Evolutionary conservation across 2,329 filamentous ascomycete genomes (phyloP).

Genomic region (Alternaria sp.): DNA sequence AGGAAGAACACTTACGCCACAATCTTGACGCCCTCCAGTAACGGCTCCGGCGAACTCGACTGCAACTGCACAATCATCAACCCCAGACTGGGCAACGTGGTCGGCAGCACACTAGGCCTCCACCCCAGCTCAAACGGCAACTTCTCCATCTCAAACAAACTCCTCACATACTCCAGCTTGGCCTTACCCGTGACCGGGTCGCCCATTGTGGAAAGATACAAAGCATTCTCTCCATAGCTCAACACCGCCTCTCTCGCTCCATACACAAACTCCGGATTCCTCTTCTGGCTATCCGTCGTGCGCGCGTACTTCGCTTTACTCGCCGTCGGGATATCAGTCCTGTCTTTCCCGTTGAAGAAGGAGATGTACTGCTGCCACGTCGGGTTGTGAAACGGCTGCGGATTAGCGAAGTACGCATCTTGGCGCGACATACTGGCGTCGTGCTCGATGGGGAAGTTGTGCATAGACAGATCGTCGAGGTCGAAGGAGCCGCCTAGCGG

Average conservation of each 20-base stretch:
- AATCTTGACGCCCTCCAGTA: conserved; percentile 11
- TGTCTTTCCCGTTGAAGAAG: conserved; percentile 16
- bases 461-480: conserved; percentile 18
- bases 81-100: conserved; percentile 20
- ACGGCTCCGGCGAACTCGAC: conserved; percentile 4
- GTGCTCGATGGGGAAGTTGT: conserved; percentile 31
- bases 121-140: conserved; percentile 21
- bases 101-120: conserved; percentile 18
- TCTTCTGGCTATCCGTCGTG: conserved; percentile 12
- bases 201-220: conserved; percentile 18
- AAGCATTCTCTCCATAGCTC: conserved; percentile 23
- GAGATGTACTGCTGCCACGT: conserved; percentile 21
- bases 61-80: conserved; percentile 10
- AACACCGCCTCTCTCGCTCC: conserved; percentile 14
- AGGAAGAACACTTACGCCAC: conserved; percentile 3
- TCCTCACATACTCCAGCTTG: conserved; percentile 17
- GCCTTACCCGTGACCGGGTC: conserved; percentile 11
- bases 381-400: conserved; percentile 4
- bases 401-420: conserved; percentile 11
- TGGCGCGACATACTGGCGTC: conserved; percentile 25
- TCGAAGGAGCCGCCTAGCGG: conserved; percentile 24
- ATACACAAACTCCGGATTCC: conserved; percentile 20
- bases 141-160: conserved; percentile 22
- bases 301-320: conserved; percentile 16
- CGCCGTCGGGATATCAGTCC: conserved; percentile 17